phyloP scores from a whole-genome alignment of 352 stramenopile species.

The Aphanomyces astaci region DNA sequence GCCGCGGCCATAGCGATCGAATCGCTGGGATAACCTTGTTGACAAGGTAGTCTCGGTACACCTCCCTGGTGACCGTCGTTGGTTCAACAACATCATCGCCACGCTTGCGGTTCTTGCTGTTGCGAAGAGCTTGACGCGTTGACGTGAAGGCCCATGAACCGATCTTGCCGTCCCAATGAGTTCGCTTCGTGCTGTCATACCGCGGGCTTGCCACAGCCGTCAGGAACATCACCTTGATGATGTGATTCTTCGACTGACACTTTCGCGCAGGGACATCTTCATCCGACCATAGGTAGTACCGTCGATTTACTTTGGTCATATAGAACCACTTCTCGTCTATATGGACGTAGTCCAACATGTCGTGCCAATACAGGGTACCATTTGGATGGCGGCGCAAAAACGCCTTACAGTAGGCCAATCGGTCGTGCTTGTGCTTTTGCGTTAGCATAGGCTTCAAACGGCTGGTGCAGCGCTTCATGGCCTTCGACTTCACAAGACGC shows the following conservation, averaged over 20 bases:
- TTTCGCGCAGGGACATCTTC: neutral
- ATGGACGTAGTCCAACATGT: neutral
- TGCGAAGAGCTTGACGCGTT: neutral
- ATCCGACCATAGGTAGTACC: neutral
- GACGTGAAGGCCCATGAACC: neutral
- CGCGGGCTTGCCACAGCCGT: neutral
- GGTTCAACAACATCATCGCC: neutral
- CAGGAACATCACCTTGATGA: conserved; percentile 9
- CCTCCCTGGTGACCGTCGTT: neutral
- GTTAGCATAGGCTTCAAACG: neutral
- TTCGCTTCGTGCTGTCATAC: neutral
- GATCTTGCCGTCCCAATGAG: neutral
- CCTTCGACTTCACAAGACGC: neutral
- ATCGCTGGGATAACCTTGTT: conserved; percentile 1
- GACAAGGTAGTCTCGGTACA: neutral
- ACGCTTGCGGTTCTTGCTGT: neutral
- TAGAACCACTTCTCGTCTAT: neutral
- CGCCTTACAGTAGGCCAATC: neutral
- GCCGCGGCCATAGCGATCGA: neutral
- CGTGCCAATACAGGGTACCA: neutral
- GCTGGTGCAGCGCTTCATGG: neutral
- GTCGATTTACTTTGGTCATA: neutral
- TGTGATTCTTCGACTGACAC: neutral
- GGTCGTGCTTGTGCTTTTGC: neutral
- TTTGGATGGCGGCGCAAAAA: neutral